Evolutionary conservation across 2,329 filamentous ascomycete species (phyloP), one percentile per base, ranked within the genome.

Genomic region (Fusarium xyrophilum): DNA sequence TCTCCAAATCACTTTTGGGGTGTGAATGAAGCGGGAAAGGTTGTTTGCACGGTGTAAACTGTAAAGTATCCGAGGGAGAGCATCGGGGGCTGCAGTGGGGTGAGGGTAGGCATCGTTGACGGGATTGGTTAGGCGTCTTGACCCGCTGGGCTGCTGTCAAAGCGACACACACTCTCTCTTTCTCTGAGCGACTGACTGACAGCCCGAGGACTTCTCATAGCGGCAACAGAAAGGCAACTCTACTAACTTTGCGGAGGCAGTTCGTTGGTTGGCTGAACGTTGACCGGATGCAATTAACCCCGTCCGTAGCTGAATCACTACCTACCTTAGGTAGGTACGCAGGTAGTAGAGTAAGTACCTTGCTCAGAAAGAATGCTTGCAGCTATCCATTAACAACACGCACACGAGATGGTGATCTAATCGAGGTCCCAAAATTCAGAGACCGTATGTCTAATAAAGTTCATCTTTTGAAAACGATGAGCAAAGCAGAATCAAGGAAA

Each of bases 241-340:
- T 36, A 21, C 51, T 36, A 33, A 33, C 43, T 36, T 48, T 48
- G 30, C 46, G 15, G 30, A 33, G 27, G 12, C 5, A 43, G 52
- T 17, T 59, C 42, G 51, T 58, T 69, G 59, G 57, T 57, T 69
- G 56, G 69, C 52, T 62, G 50, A 63, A 60, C 62, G 52, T 68
- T 66, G 57, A 33, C 70, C 70, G 70, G 70, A 73, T 73, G 70
- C 63, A 56, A 73, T 70, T 35, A 52, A 42, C 36, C 33, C 62
- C 53, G 32, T 54, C 60, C 53, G 35, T 59, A 48, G 42, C 51
- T 44, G n/a, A 25, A 28, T 28, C 25, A 28, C 25, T n/a, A 27
- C 23, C 23, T 25, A 25, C 23, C 23, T 25, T 25, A 25, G 4
- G 4, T 25, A 25, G 23, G 23, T 25, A 25, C 27, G 25, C 42